phyloP scores from a whole-genome alignment of 306 rosid genomes.

The Acacia confusa region DNA sequence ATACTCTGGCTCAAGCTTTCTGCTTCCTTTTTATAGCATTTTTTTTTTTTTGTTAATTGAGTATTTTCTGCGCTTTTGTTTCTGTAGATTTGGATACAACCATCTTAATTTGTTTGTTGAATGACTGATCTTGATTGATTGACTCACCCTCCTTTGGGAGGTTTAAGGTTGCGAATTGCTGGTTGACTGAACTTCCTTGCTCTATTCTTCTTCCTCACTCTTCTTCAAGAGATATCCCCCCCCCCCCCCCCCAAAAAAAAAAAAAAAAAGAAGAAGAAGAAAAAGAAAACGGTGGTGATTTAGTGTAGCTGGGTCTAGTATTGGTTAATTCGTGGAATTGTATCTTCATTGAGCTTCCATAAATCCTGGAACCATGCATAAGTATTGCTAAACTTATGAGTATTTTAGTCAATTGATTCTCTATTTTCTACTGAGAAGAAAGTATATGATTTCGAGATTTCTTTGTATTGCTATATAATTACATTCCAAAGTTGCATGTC shows the following conservation, averaged over 20 bases:
- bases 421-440: neutral
- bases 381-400: neutral
- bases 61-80: constrained; percentile 38
- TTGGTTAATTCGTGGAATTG: constrained; percentile 12
- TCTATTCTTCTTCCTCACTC: constrained; percentile 35
- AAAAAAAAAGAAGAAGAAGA: no score
- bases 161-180: constrained; percentile 28
- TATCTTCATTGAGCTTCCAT: constrained; percentile 10
- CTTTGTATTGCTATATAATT: neutral
- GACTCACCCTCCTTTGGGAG: constrained; percentile 30
- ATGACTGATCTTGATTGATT: constrained; percentile 23
- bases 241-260: neutral
- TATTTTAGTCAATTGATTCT: constrained; percentile 13
- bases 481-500: constrained; percentile 11
- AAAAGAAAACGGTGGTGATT: no score
- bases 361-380: constrained; percentile 14
- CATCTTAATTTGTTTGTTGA: constrained; percentile 26
- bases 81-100: constrained; percentile 21
- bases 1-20: constrained; percentile 7
- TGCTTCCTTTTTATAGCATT: constrained; percentile 27
- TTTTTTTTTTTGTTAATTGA: constrained; percentile 11
- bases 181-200: constrained; percentile 32
- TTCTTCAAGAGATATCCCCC: constrained; percentile 18
- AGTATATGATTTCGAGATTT: constrained; percentile 5
- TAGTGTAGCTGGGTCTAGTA: neutral